Conservation (phyloP, 352 stramenopile species). For the Blastocystis hominis region DNA sequence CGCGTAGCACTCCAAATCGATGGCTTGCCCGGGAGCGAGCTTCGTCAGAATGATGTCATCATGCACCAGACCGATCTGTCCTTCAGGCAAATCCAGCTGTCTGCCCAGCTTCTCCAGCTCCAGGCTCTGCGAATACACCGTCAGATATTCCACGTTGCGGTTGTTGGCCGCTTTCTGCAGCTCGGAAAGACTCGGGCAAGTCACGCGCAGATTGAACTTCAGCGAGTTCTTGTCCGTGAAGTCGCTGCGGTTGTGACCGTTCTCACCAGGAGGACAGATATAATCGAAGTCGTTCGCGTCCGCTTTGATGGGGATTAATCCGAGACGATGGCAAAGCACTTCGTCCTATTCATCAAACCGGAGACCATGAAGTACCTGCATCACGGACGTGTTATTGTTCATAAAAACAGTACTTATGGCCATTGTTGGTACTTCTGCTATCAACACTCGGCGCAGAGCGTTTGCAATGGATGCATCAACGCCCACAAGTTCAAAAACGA, state of each 20-base stretch:
- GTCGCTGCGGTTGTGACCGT: not conserved
- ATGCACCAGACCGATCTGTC: slow-evolving; percentile 54
- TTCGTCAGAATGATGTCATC: slow-evolving; percentile 63
- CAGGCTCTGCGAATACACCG: slow-evolving; percentile 53
- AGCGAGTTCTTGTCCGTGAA: slow-evolving; percentile 59
- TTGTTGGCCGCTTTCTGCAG: not conserved
- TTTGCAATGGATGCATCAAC: slow-evolving; percentile 62
- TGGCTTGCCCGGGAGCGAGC: slow-evolving; percentile 60
- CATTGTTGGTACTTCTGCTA: slow-evolving; percentile 63
- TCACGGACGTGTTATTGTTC: slow-evolving; percentile 62
- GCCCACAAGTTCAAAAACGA: slow-evolving; percentile 61
- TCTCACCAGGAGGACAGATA: slow-evolving; percentile 3
- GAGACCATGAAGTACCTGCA: slow-evolving; percentile 51
- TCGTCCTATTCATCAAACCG: slow-evolving; percentile 55
- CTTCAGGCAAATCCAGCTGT: slow-evolving; percentile 37
- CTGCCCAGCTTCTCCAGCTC: slow-evolving; percentile 20
- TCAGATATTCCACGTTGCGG: slow-evolving; percentile 25
- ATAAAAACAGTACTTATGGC: slow-evolving; percentile 62
- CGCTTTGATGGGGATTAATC: slow-evolving; percentile 58
- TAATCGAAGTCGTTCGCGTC: slow-evolving; percentile 58
- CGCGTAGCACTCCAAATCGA: slow-evolving; percentile 60
- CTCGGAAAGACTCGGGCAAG: not conserved
- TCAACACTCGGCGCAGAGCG: slow-evolving; percentile 61
- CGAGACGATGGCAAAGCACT: slow-evolving; percentile 61
- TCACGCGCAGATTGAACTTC: slow-evolving; percentile 52